Percentiles rank a stretch among this genome's conserved stretches.
These are phyloP conservation scores for Amphibolis antarctica DNA, from an alignment of 106 monocot genomes.

Conservation along the genomic window DNA sequence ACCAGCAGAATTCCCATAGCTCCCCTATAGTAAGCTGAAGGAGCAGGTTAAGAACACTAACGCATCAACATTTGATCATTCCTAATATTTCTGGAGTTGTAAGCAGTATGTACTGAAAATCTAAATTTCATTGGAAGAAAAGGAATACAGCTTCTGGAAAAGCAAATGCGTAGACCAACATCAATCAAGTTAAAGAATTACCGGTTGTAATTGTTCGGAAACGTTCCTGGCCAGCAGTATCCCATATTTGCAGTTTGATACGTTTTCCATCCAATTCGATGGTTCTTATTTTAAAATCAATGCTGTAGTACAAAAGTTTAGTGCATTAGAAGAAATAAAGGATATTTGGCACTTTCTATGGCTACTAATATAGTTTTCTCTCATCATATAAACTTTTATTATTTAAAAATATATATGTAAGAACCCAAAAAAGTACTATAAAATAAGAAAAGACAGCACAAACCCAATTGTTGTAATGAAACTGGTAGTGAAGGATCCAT, in stretches of 20 bases:
- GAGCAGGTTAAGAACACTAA: not conserved
- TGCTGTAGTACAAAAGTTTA: slow-evolving; percentile 17
- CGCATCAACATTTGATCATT: not conserved
- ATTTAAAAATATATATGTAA: not conserved
- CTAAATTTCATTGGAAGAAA: not conserved
- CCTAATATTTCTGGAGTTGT: too few species aligned
- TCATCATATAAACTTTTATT: too few species aligned
- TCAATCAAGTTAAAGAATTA: not conserved
- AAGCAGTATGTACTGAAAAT: not conserved
- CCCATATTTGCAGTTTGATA: slow-evolving; percentile 64
- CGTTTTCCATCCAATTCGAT: slow-evolving; percentile 57
- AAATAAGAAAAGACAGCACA: not conserved
- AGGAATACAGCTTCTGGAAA: not conserved
- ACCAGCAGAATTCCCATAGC: slow-evolving; percentile 70
- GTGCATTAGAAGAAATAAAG: not conserved
- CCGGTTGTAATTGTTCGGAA: slow-evolving; percentile 54
- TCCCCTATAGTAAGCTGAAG: slow-evolving; percentile 24
- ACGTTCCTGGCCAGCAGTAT: slow-evolving; percentile 51
- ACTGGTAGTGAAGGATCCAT: slow-evolving; percentile 28
- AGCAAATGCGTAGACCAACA: not conserved
- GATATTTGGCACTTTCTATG: not conserved
- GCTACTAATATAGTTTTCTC: too few species aligned
- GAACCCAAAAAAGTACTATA: not conserved
- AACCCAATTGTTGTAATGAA: slow-evolving; percentile 29
- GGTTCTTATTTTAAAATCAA: slow-evolving; percentile 66